Evolutionary conservation across 1,284 basidiomycete genomes (phyloP), one percentile per base, ranked within the genome.

Genomic region (Ceratobasidium sp.): DNA sequence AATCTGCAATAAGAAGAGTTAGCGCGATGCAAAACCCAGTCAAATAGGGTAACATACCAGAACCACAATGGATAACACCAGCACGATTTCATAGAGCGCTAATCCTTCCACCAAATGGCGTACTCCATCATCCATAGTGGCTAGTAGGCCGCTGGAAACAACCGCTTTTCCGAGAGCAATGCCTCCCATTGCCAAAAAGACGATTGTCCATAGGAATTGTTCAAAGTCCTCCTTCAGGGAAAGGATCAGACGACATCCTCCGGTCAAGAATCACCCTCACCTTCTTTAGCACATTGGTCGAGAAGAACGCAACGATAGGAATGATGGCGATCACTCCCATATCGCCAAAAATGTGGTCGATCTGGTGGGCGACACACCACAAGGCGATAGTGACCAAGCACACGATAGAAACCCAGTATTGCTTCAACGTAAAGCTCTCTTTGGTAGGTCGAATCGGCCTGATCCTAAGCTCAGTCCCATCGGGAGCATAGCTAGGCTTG

Each of bases 241-340:
- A 19, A 56, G 39, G 56, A 11, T 27, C 42, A 60, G 72, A 6
- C 36, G 21, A n/a, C 27, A 23, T 58, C 56, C 69, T 58, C 42
- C 11, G 53, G 13, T 54, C 39, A 30, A 29, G 68, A 29, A 52
- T 7, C 23, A 2, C 1, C 73, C 82, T 36, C 68, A 91, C 94
- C 87, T 98, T 98, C 75, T 94, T 93, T 66, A 99, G 80, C 11
- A 98, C 88, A 2, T 94, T 93, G 0, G 95, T 93, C 1, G 92
- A 91, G 78, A 99, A 99, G 82, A 98, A 98, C 7, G 92, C 88
- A 2, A 98, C 83, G 70, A 99, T 85, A 0, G 96, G 97, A 41
- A 99, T 83, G 73, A 99, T 89, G 0, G 96, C 96, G 74, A 99
- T 95, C 74, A 98, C 84, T 25, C 96, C 95, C 95, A 99, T 99